These are phyloP conservation scores for Hibiscus syriacus DNA, from an alignment of 345 rosid species.

Conservation along the genomic window DNA sequence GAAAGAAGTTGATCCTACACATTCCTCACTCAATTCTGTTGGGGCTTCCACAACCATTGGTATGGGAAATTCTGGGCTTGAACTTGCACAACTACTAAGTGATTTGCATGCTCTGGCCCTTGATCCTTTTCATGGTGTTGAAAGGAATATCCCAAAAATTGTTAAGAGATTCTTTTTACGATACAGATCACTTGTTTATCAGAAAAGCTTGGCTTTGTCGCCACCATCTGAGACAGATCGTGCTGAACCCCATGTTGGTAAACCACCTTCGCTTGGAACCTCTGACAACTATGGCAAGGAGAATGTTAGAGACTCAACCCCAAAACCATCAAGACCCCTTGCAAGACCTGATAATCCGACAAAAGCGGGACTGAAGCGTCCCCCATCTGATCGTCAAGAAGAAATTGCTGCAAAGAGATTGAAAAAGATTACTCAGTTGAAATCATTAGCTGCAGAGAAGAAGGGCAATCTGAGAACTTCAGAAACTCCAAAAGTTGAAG, in stretches of 20 bases:
- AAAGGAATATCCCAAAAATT: constrained; percentile 37
- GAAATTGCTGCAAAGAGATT: constrained; percentile 69
- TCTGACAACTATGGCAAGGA: constrained; percentile 23
- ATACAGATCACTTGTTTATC: constrained; percentile 65
- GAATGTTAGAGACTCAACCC: constrained; percentile 28
- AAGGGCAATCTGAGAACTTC: constrained; percentile 33
- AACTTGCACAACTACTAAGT: constrained; percentile 46
- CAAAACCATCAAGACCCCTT: constrained; percentile 40
- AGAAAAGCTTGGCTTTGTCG: constrained; percentile 63
- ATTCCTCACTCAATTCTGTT: constrained; percentile 9
- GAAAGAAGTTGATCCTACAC: constrained; percentile 31
- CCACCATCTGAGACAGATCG: constrained; percentile 44
- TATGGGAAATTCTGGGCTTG: constrained; percentile 29
- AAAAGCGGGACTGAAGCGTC: constrained; percentile 66
- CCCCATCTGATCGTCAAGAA: constrained; percentile 74
- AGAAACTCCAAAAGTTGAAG: constrained; percentile 40
- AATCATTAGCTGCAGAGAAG: constrained; percentile 59
- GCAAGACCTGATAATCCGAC: constrained; percentile 53
- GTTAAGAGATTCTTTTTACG: constrained; percentile 54
- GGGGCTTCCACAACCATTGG: constrained; percentile 18
- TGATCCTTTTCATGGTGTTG: constrained; percentile 57
- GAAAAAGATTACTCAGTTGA: constrained; percentile 54
- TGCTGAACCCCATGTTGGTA: constrained; percentile 23
- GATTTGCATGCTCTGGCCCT: constrained; percentile 74
- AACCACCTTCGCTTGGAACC: constrained; percentile 21